Conservation (phyloP, 2,329 filamentous ascomycete genomes). For the Fusarium oligoseptatum region DNA sequence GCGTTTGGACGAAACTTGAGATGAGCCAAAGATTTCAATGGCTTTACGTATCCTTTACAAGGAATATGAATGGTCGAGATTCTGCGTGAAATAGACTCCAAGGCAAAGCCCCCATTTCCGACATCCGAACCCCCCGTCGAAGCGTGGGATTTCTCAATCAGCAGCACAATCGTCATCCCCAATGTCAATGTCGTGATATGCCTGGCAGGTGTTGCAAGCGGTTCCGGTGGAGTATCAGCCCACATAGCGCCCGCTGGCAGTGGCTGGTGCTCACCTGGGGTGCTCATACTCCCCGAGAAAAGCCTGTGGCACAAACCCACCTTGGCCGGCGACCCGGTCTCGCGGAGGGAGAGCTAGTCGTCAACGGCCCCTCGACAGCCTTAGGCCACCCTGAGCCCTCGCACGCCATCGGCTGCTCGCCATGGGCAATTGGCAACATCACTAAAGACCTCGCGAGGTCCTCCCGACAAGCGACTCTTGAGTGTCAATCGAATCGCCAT, state of each 20-base stretch:
- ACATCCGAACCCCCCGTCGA: slow-evolving; percentile 35
- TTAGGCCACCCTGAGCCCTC: slow-evolving; percentile 42
- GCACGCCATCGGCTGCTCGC: slow-evolving; percentile 49
- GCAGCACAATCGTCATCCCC: slow-evolving; percentile 39
- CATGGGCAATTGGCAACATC: slow-evolving; percentile 42
- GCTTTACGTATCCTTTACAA: slow-evolving; percentile 25
- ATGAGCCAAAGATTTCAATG: slow-evolving; percentile 5
- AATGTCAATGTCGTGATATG: slow-evolving; percentile 45
- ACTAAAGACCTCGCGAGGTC: slow-evolving; percentile 35
- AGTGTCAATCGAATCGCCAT: slow-evolving; percentile 45
- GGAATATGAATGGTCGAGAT: slow-evolving; percentile 12
- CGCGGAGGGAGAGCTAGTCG: slow-evolving; percentile 20
- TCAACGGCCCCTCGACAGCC: slow-evolving; percentile 40
- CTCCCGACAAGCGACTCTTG: slow-evolving; percentile 28
- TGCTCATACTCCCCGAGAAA: slow-evolving; percentile 29
- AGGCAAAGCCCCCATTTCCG: slow-evolving; percentile 14
- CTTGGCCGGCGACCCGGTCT: slow-evolving; percentile 31
- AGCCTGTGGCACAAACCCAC: slow-evolving; percentile 34
- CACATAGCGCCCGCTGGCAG: slow-evolving; percentile 39
- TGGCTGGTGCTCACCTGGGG: slow-evolving; percentile 24
- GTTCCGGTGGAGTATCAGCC: slow-evolving; percentile 32
- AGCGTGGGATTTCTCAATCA: slow-evolving; percentile 22
- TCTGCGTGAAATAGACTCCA: neutral
- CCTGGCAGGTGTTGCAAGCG: slow-evolving; percentile 34
- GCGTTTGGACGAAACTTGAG: slow-evolving; percentile 2